phyloP scores from a whole-genome alignment of 345 rosid species.

The Populus deltoides region DNA sequence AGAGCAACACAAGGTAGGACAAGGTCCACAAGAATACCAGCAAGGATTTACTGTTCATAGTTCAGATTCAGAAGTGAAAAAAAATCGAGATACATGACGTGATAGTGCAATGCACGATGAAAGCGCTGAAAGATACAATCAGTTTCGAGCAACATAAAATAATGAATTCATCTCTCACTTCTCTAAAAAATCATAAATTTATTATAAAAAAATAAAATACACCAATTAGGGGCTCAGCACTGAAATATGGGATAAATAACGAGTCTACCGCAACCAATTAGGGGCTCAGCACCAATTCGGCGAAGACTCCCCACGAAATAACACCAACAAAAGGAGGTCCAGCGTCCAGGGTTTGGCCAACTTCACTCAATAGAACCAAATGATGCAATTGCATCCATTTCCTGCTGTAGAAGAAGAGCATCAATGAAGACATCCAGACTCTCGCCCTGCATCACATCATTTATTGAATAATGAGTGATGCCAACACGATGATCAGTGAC shows the following conservation, averaged over 20 bases:
- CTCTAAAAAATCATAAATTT: too few relatives aligned
- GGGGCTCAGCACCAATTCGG: too few relatives aligned
- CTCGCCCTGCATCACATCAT: conserved; percentile 82
- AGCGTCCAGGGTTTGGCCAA: not conserved
- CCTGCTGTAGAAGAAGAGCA: conserved; percentile 83
- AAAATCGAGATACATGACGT: not conserved
- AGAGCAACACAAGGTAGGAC: too few relatives aligned
- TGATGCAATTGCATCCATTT: conserved; percentile 89
- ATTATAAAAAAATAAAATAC: too few relatives aligned
- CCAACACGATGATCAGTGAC: conserved; percentile 89
- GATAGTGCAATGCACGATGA: not conserved
- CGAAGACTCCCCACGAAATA: too few relatives aligned
- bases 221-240: too few relatives aligned
- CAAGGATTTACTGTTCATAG: too few relatives aligned
- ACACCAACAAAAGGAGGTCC: not conserved
- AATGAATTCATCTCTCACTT: too few relatives aligned
- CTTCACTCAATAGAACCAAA: conserved; percentile 52
- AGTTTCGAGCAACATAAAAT: too few relatives aligned
- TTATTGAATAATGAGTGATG: conserved; percentile 72
- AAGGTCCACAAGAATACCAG: too few relatives aligned
- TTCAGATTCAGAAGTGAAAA: not conserved
- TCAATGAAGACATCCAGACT: conserved; percentile 73
- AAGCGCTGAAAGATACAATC: not conserved
- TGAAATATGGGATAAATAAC: too few relatives aligned
- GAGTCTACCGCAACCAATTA: not conserved